These are phyloP conservation scores for Clonostachys rhizophaga DNA, from an alignment of 2,329 filamentous ascomycete genomes.

Conservation along the genomic window DNA sequence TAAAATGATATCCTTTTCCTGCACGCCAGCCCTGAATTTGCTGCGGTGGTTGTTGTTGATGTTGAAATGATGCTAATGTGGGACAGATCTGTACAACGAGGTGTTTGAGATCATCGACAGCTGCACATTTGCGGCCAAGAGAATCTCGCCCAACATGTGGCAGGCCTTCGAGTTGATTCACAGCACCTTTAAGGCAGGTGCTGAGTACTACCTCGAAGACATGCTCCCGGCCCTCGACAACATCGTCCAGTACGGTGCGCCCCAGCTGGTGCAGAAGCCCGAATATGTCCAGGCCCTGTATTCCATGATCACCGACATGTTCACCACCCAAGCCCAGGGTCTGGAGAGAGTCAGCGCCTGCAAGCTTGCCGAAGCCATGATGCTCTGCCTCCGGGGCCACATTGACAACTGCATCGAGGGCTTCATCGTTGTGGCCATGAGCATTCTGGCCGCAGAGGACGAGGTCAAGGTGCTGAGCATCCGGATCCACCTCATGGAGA, in stretches of 20 bases:
- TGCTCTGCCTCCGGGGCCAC: slow-evolving; percentile 86
- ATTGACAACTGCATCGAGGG: slow-evolving; percentile 85
- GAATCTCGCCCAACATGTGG: slow-evolving; percentile 97
- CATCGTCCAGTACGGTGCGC: slow-evolving; percentile 88
- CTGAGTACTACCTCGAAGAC: slow-evolving; percentile 95
- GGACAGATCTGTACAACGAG: slow-evolving; percentile 88
- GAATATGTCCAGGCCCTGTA: slow-evolving; percentile 84
- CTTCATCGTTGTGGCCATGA: slow-evolving; percentile 89
- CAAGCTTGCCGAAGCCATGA: slow-evolving; percentile 94
- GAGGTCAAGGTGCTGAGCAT: slow-evolving; percentile 82
- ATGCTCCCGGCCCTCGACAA: slow-evolving; percentile 98
- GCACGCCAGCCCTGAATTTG: not conserved
- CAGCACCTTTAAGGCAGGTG: slow-evolving; percentile 93
- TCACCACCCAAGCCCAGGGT: slow-evolving; percentile 85
- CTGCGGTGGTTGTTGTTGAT: not conserved
- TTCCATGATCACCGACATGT: slow-evolving; percentile 94
- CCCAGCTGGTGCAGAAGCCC: slow-evolving; percentile 75
- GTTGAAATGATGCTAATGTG: too few species aligned
- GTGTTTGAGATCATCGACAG: slow-evolving; percentile 99
- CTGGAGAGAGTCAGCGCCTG: slow-evolving; percentile 96
- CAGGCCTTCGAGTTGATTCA: slow-evolving; percentile 96
- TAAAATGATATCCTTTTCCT: slow-evolving; percentile 25
- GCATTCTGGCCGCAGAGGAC: slow-evolving; percentile 68
- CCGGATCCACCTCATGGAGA: slow-evolving; percentile 95
- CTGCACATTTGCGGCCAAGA: slow-evolving; percentile 96